Evolutionary conservation across 805 yeast species (phyloP), one percentile per base, ranked within the genome.

Genomic region (Lachancea kluyveri): DNA sequence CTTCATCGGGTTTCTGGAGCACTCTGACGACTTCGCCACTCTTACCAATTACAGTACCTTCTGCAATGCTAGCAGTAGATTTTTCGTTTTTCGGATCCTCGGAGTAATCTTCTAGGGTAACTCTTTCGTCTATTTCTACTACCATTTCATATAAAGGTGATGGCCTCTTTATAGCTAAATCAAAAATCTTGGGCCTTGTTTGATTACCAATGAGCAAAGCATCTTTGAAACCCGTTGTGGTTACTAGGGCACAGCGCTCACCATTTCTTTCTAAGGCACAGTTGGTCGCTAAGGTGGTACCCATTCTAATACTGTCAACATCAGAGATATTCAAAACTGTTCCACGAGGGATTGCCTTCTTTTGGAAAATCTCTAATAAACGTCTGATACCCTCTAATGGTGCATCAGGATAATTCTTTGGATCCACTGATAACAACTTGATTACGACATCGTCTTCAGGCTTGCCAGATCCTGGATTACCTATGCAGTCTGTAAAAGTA

Each of bases 211-310:
- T 88, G 2, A 67, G 59, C 39, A 90, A 63, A 23, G 83, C 76
- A 50, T 90, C 96, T 44, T 74, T 74, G 59, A 86, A 90, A 0
- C 96, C 98, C 47, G 77, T 80, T 10, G 96, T 84, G 3, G 94
- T 86, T 4, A 88, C 58, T 37, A 90, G 67, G 2, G 92, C 94
- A 45, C 94, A 88, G 19, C 76, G 64, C 36, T 87, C 94, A 31
- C 97, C 98, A 51, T 87, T 87, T 41, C 97, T 70, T 52, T 90
- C 97, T 38, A 90, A 66, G 20, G 92, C 68, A 1, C 97, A 96
- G 60, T 90, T 90, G 6, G 97, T 90, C 2, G 98, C 97, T 8
- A 87, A 92, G 0, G 96, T 88, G 4, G 96, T 87, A 3, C 96
- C 96, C 82, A 88, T 79, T 35, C 95, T 66, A 28, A 87, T 74